Base-by-base conservation (phyloP, 139 green algal genomes). In the Tetratostichococcus sp. region DNA sequence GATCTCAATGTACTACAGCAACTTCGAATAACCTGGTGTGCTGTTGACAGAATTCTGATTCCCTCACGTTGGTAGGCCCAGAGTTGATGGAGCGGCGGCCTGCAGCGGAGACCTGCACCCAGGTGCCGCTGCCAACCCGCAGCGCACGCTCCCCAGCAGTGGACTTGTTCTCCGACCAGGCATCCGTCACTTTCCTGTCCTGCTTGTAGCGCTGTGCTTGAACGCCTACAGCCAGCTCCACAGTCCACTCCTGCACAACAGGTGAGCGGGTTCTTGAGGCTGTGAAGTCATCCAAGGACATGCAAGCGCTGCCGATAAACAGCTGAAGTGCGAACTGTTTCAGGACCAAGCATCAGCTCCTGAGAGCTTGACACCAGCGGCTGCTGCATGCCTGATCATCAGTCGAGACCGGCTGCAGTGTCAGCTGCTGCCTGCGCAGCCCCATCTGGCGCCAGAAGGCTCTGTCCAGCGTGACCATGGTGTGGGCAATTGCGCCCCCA, bases 61-160 rank as follows among this genome's bases (percentile, higher is more conserved):
- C n/a, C n/a, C n/a, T n/a, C 50, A 62, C 50, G 14, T 23, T 62
- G 50, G 50, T 26, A 23, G 50, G 50, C 11, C 50, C 50, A 17
- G 50, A 8, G 19, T 17, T 26, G 19, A 62, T 23, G 50, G 50
- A 62, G 11, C 50, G 50, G 50, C 19, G 50, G 50, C 50, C 50
- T 25, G 50, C 50, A 26, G 50, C 14, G 2, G 50, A 8, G 50
- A 62, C 19, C 50, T 62, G 50, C 50, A 62, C 50, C 50, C 50
- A 62, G 50, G 14, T 28, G 19, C 50, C 19, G 50, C 19, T 25
- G 2, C 50, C 77, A 21, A 82, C 21, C 50, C 70, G 77, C 50
- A 88, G 59, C 17, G 83, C 83, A 1, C 83, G 78, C 78, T 86
- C 76, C 17, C 83, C 83, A 23, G 75, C 76, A 26, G 67, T 82